These are phyloP conservation scores for Primulina tabacum DNA, from an alignment of 257 asterid species.

Conservation along the genomic window DNA sequence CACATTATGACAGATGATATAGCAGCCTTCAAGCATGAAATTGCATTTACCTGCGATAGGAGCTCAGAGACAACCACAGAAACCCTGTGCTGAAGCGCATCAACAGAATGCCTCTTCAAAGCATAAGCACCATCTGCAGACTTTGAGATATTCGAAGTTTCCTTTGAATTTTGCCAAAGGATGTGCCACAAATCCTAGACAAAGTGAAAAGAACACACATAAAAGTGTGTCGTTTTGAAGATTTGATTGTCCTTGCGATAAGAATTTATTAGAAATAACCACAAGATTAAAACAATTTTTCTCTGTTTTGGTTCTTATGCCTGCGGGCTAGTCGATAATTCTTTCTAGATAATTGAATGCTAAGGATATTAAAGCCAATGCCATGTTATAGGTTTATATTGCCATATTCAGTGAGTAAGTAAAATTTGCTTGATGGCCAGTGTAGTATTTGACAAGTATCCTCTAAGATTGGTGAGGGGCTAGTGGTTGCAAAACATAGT, in stretches of 20 bases:
- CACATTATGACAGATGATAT: constrained; percentile 11
- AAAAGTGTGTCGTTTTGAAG: neutral
- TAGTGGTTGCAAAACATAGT: constrained; percentile 6
- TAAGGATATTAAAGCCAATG: constrained; percentile 7
- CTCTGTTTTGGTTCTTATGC: constrained; percentile 2
- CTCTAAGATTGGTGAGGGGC: constrained; percentile 5
- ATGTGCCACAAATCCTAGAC: constrained; percentile 91
- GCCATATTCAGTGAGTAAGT: neutral
- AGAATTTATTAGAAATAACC: constrained; percentile 19
- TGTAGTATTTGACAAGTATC: neutral
- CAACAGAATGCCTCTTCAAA: constrained; percentile 69
- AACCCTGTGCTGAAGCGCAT: constrained; percentile 85
- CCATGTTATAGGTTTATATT: neutral
- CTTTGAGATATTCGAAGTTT: constrained; percentile 53
- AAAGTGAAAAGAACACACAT: constrained; percentile 17
- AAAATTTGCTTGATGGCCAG: neutral
- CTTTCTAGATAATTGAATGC: neutral
- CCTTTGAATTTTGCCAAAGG: constrained; percentile 79
- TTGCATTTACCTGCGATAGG: constrained; percentile 74
- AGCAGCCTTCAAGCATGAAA: constrained; percentile 22
- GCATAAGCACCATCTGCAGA: constrained; percentile 40
- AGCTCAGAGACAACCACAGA: constrained; percentile 88
- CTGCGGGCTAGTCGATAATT: neutral
- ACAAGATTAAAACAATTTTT: neutral
- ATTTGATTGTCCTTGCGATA: neutral